Evolutionary conservation across 208 protist species (phyloP).

Genomic region (Crithidia mellificae): DNA sequence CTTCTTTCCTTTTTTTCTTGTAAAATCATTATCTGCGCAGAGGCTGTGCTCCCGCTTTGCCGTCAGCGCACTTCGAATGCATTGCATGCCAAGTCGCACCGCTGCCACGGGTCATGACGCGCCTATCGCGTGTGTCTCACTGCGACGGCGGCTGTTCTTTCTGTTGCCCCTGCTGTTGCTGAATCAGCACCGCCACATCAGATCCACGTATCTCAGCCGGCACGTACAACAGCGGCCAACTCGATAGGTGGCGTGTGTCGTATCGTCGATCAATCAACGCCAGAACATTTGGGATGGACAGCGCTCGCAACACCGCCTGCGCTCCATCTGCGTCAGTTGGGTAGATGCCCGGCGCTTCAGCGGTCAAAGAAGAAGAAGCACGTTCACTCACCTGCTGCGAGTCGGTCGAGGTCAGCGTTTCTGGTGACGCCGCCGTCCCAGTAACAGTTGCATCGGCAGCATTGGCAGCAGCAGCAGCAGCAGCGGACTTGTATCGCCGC

Average conservation of each 20-base stretch:
- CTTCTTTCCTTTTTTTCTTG: too few relatives aligned
- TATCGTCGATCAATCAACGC: slow-evolving; percentile 65
- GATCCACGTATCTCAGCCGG: slow-evolving; percentile 60
- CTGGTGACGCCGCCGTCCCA: too few relatives aligned
- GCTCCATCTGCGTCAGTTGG: slow-evolving; percentile 15
- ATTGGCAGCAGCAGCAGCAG: slow-evolving; percentile 2
- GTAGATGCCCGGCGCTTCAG: not conserved
- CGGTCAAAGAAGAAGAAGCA: not conserved
- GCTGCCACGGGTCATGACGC: too few relatives aligned
- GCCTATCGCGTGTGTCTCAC: too few relatives aligned
- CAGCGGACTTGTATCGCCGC: slow-evolving; percentile 19
- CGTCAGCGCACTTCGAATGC: too few relatives aligned
- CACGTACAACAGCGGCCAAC: slow-evolving; percentile 79
- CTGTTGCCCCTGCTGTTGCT: slow-evolving; percentile 21
- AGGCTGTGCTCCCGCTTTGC: too few relatives aligned
- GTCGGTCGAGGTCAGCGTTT: too few relatives aligned
- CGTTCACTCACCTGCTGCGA: too few relatives aligned
- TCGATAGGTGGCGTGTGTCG: slow-evolving; percentile 60
- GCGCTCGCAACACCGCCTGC: slow-evolving; percentile 22
- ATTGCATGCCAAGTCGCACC: too few relatives aligned
- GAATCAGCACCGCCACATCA: slow-evolving; percentile 55
- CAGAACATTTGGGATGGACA: slow-evolving; percentile 56
- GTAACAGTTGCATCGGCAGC: too few relatives aligned
- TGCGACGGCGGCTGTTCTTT: not conserved
- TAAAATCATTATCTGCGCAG: too few relatives aligned